phyloP scores from a whole-genome alignment of 257 asterid species.

The Paulownia fortunei region DNA sequence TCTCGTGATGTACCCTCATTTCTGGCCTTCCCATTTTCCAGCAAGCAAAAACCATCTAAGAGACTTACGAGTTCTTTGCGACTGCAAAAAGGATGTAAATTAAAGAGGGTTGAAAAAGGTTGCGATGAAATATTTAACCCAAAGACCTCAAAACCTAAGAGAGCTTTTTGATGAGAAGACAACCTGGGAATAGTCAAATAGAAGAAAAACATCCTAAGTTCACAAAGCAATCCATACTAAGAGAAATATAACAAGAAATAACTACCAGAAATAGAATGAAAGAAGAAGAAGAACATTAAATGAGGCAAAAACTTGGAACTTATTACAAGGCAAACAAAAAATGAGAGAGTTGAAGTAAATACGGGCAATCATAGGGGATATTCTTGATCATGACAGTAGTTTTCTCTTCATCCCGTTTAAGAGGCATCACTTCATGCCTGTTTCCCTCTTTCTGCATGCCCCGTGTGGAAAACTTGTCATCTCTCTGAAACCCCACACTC shows the following conservation, averaged over 20 bases:
- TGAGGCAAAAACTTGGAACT: background rate
- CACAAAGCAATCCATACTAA: background rate
- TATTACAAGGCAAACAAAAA: background rate
- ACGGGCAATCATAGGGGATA: constrained; percentile 64
- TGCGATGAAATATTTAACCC: background rate
- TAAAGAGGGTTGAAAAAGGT: no score
- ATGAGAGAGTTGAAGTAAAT: background rate
- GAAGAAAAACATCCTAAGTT: background rate
- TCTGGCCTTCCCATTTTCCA: constrained; percentile 36
- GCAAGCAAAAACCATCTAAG: constrained; percentile 53
- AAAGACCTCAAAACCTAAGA: background rate
- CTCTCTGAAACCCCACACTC: background rate
- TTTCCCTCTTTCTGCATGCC: background rate
- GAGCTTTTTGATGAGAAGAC: background rate
- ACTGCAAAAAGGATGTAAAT: constrained; percentile 31
- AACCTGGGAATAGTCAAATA: background rate
- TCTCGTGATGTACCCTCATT: background rate
- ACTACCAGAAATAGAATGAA: background rate
- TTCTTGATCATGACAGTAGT: constrained; percentile 73
- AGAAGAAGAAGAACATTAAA: background rate
- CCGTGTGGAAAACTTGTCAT: background rate
- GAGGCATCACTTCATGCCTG: constrained; percentile 39
- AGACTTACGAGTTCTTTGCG: constrained; percentile 43
- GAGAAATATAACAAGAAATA: background rate
- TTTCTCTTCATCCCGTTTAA: constrained; percentile 34